Conservation (phyloP, 1,284 basidiomycete species). For the Pisolithus thermaeus region DNA sequence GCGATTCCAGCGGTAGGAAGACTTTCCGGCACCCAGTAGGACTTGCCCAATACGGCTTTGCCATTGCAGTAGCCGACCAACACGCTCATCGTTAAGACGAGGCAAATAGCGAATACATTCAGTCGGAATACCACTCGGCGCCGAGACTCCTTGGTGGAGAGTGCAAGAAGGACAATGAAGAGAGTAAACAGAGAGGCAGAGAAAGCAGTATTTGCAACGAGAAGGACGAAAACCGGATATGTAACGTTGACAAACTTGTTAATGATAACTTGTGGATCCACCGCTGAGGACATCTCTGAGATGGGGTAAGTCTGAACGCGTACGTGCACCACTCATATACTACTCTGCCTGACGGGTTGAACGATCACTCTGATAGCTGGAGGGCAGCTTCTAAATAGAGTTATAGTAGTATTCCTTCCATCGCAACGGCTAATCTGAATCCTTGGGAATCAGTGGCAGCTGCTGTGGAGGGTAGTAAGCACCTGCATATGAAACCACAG, state of each 20-base stretch:
- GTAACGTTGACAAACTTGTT: not conserved
- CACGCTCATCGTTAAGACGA: not conserved
- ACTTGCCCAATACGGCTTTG: not conserved
- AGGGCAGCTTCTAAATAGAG: not conserved
- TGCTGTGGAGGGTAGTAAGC: too few species aligned
- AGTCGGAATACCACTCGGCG: conserved; percentile 1
- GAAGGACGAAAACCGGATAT: not conserved
- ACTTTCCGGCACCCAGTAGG: not conserved
- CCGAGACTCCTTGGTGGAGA: conserved; percentile 3
- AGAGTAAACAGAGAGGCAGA: conserved; percentile 1
- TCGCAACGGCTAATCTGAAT: too few species aligned
- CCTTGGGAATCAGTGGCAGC: too few species aligned
- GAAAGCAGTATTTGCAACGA: not conserved
- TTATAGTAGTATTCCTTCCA: too few species aligned
- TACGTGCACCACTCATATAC: too few species aligned
- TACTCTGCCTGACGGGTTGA: too few species aligned
- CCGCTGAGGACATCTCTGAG: not conserved
- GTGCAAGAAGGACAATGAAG: not conserved
- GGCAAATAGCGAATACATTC: conserved; percentile 1
- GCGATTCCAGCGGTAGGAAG: not conserved
- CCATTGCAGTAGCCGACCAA: not conserved
- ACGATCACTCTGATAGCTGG: too few species aligned
- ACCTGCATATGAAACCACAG: too few species aligned
- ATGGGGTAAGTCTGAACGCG: too few species aligned
- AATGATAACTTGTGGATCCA: not conserved